These are phyloP conservation scores for Ceratocystis colombiana DNA, from an alignment of 2,329 filamentous ascomycete species.

Conservation along the genomic window DNA sequence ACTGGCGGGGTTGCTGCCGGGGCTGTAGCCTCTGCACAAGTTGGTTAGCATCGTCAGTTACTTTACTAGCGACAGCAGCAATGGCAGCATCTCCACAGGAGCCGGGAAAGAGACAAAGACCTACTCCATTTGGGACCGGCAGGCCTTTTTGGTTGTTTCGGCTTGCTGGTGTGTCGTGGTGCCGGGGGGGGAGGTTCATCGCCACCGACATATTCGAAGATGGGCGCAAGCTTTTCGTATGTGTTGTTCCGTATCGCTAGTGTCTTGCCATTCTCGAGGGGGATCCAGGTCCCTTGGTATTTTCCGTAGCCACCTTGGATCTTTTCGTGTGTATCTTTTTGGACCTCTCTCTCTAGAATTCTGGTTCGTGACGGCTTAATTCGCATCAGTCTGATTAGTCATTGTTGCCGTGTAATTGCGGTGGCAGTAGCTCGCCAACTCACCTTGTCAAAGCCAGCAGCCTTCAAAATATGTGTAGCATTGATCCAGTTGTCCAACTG, in stretches of 20 bases:
- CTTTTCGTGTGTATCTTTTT: conserved; percentile 94
- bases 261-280: conserved; percentile 65
- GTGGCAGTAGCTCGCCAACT: neutral
- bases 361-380: conserved; percentile 67
- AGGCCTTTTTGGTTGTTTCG: conserved; percentile 62
- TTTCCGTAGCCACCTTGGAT: conserved; percentile 97
- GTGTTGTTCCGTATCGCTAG: conserved; percentile 82
- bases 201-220: conserved; percentile 82
- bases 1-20: conserved; percentile 31
- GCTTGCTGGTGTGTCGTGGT: conserved; percentile 82
- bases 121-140: conserved; percentile 50
- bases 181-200: conserved; percentile 84
- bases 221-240: conserved; percentile 68
- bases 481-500: conserved; percentile 96
- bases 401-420: neutral
- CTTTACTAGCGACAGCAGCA: neutral
- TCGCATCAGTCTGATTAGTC: neutral
- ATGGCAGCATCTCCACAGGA: neutral
- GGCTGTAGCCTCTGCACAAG: conserved; percentile 8
- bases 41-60: neutral
- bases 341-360: conserved; percentile 91
- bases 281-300: conserved; percentile 99
- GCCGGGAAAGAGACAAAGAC: neutral
- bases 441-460: conserved; percentile 84
- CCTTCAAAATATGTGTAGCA: conserved; percentile 96